phyloP scores from a whole-genome alignment of 306 rosid species.

The Gleditsia sinensis region DNA sequence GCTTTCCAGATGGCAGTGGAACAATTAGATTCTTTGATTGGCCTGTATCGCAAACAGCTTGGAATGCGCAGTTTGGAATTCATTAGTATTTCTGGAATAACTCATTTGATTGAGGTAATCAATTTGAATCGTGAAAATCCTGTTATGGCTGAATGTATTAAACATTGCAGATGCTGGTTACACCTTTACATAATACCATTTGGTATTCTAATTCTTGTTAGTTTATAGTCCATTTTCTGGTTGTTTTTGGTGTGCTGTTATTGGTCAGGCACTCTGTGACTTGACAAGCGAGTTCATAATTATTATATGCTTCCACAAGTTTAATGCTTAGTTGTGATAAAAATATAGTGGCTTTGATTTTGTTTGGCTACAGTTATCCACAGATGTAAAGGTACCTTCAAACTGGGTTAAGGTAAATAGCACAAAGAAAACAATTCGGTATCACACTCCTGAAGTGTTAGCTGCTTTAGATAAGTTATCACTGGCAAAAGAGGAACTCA shows the following conservation, averaged over 20 bases:
- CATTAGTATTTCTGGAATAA: conserved; percentile 72
- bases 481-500: conserved; percentile 79
- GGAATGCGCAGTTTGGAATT: conserved; percentile 75
- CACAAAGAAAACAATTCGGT: conserved; percentile 85
- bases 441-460: conserved; percentile 94
- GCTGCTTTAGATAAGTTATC: conserved; percentile 70
- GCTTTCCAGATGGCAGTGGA: conserved; percentile 61
- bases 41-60: conserved; percentile 71
- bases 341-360: conserved; percentile 26
- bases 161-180: conserved; percentile 22
- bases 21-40: conserved; percentile 67
- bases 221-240: background rate
- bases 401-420: conserved; percentile 87
- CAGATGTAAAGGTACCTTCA: conserved; percentile 77
- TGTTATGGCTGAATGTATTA: conserved; percentile 1
- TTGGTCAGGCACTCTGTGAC: conserved; percentile 19
- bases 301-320: conserved; percentile 12
- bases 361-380: conserved; percentile 61
- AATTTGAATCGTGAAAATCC: conserved; percentile 22
- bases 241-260: conserved; percentile 9
- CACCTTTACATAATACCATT: conserved; percentile 3
- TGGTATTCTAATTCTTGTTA: conserved; percentile 8
- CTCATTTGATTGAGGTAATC: conserved; percentile 89
- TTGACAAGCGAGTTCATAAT: conserved; percentile 28
- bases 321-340: conserved; percentile 23